Evolutionary conservation across 108 stramenopile genomes (phyloP).

Genomic region (Cyclotella kingstonii): DNA sequence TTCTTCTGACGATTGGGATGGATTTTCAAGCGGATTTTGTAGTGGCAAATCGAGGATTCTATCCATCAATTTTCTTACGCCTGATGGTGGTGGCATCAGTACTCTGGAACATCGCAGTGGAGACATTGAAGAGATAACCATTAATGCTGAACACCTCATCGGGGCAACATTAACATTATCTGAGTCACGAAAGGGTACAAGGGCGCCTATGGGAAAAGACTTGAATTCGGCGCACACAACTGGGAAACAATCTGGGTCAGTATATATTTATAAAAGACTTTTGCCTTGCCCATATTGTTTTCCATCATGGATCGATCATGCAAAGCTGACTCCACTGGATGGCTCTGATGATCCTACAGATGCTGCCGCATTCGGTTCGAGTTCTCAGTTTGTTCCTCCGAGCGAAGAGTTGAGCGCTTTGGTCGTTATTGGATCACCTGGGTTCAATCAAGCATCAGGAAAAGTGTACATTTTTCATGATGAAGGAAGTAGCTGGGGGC

Average conservation of each 20-base stretch:
- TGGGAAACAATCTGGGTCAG: conserved; percentile 45
- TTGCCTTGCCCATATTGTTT: conserved; percentile 26
- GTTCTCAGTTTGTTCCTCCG: conserved; percentile 17
- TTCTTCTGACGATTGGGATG: conserved; percentile 38
- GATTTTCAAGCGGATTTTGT: conserved; percentile 23
- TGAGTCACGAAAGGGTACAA: conserved; percentile 28
- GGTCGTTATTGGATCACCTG: conserved; percentile 41
- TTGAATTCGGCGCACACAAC: conserved; percentile 12
- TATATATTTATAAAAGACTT: conserved; percentile 37
- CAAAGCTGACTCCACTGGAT: conserved; percentile 40
- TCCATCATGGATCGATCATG: conserved; percentile 26
- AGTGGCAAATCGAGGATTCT: conserved; percentile 24
- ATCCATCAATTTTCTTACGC: conserved; percentile 44
- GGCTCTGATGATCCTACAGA: conserved; percentile 32
- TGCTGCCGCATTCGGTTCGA: conserved; percentile 38
- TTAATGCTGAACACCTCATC: conserved; percentile 18
- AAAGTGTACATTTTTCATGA: conserved; percentile 41
- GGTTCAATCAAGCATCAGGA: conserved; percentile 27
- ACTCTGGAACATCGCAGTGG: conserved; percentile 33
- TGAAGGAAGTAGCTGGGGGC: conserved; percentile 10
- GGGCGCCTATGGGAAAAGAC: conserved; percentile 34
- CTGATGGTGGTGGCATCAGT: conserved; percentile 42
- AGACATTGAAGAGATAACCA: conserved; percentile 31
- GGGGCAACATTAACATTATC: conserved; percentile 12
- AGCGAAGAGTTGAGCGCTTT: conserved; percentile 10